Conservation (phyloP, 2,329 filamentous ascomycete genomes). For the Fusarium domesticum region DNA sequence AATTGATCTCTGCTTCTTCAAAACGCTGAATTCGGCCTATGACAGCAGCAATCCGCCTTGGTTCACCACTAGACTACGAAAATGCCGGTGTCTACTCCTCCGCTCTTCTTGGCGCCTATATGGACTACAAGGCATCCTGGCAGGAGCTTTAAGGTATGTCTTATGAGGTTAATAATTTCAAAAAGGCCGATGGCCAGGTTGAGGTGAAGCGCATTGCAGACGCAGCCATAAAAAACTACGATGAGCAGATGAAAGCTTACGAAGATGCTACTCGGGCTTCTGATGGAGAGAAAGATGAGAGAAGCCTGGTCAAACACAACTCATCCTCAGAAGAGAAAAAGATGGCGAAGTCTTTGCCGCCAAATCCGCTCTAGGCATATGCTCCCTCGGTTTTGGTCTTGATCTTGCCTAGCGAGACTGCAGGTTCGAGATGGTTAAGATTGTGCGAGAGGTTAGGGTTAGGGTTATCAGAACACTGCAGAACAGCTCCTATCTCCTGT, state of each 20-base stretch:
- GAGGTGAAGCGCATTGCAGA: neutral
- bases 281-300: neutral
- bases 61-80: constrained; percentile 10
- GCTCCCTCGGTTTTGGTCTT: constrained; percentile 1
- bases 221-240: neutral
- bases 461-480: constrained; percentile 1
- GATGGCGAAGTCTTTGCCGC: constrained; percentile 1
- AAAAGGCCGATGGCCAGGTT: neutral
- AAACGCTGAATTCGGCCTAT: no score
- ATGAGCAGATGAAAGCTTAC: neutral
- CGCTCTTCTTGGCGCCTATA: constrained; percentile 5
- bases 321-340: neutral
- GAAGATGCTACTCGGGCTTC: neutral
- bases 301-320: neutral
- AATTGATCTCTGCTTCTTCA: no score
- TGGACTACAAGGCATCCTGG: constrained; percentile 2
- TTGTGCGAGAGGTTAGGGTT: constrained; percentile 4
- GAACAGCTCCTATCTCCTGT: no score
- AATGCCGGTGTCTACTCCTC: constrained; percentile 8
- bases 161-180: constrained; percentile 1
- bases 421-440: constrained; percentile 14
- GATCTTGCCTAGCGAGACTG: constrained; percentile 7
- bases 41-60: no score
- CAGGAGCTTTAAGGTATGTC: constrained; percentile 1
- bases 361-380: constrained; percentile 1